phyloP scores from a whole-genome alignment of 1,284 basidiomycete genomes.

The Rhodofomes roseus region DNA sequence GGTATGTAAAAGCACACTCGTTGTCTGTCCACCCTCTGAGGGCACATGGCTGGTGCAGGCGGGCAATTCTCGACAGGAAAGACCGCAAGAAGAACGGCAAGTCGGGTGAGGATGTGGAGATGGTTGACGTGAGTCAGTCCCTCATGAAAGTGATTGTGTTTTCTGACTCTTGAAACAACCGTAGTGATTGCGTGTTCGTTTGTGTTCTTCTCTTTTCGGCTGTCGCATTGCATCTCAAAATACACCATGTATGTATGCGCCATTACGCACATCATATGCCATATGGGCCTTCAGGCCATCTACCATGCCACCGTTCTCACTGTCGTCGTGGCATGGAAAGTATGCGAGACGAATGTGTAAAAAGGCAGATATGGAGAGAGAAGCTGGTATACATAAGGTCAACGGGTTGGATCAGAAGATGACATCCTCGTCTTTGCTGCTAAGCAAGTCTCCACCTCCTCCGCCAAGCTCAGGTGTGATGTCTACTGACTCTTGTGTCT shows the following conservation, averaged over 20 bases:
- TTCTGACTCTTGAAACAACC: conserved; percentile 5
- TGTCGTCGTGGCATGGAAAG: neutral
- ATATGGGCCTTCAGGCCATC: conserved; percentile 29
- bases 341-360: neutral
- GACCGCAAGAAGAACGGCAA: conserved; percentile 61
- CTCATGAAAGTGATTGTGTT: conserved; percentile 1
- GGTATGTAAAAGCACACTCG: conserved; percentile 38
- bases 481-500: conserved; percentile 22
- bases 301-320: neutral
- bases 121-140: conserved; percentile 61
- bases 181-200: conserved; percentile 31
- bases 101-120: conserved; percentile 62
- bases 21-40: neutral
- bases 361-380: too few relatives aligned
- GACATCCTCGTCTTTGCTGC: conserved; percentile 86
- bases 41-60: conserved; percentile 36
- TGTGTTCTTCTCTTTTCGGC: conserved; percentile 25
- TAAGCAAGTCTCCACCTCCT: conserved; percentile 57
- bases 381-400: neutral
- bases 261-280: conserved; percentile 47
- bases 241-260: conserved; percentile 48
- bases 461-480: conserved; percentile 15
- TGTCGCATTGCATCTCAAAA: conserved; percentile 42
- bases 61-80: conserved; percentile 81
- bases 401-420: conserved; percentile 68